phyloP scores from a whole-genome alignment of 2,329 filamentous ascomycete species.

The Polychaeton citri region DNA sequence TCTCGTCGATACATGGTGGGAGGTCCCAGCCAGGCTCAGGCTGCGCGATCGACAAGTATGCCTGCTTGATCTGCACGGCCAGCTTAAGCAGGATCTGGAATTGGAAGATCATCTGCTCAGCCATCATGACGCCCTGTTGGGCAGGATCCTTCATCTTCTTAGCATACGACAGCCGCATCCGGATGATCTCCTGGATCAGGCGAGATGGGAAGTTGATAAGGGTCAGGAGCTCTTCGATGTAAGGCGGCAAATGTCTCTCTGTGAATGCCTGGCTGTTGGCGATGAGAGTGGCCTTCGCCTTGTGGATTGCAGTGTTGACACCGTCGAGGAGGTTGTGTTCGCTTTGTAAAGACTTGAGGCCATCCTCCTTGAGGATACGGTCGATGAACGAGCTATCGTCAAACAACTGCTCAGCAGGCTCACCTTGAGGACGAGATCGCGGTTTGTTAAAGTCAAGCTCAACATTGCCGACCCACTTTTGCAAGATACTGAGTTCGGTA shows the following conservation, averaged over 20 bases:
- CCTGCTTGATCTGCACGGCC: constrained; percentile 82
- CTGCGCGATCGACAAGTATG: constrained; percentile 70
- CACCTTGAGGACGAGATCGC: constrained; percentile 49
- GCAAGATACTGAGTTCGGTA: constrained; percentile 78
- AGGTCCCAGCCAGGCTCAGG: constrained; percentile 90
- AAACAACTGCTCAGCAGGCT: constrained; percentile 55
- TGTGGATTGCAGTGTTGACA: constrained; percentile 75
- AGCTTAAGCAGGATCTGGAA: constrained; percentile 88
- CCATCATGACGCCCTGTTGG: constrained; percentile 83
- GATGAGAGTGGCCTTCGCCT: constrained; percentile 86
- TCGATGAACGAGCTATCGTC: constrained; percentile 93
- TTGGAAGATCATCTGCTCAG: constrained; percentile 94
- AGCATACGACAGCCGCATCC: constrained; percentile 78
- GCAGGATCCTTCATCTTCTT: constrained; percentile 92
- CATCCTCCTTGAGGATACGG: constrained; percentile 88
- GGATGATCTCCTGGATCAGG: constrained; percentile 91
- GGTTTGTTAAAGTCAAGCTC: constrained; percentile 81
- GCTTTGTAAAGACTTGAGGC: constrained; percentile 79
- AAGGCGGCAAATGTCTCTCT: constrained; percentile 81
- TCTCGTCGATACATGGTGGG: constrained; percentile 90
- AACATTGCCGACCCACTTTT: constrained; percentile 93
- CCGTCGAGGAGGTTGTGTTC: constrained; percentile 71
- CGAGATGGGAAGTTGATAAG: constrained; percentile 95
- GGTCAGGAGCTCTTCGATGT: constrained; percentile 90
- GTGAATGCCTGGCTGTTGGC: constrained; percentile 72